Conservation (phyloP, 805 yeast species). For the Cyberlindnera lachancei region DNA sequence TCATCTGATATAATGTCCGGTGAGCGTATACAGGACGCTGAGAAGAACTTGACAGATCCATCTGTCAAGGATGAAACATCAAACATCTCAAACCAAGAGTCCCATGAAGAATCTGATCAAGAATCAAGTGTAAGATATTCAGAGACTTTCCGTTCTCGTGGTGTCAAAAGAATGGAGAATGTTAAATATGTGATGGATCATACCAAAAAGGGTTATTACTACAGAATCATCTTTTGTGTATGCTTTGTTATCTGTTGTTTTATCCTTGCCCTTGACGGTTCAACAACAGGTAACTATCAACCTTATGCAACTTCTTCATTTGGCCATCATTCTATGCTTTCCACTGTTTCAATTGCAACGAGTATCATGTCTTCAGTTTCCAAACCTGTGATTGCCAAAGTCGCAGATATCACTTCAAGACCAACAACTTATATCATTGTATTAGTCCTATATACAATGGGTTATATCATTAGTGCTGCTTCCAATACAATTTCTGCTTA, state of each 20-base stretch:
- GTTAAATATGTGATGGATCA: not conserved
- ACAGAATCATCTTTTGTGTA: not conserved
- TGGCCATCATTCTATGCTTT: slow-evolving; percentile 28
- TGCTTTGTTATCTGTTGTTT: not conserved
- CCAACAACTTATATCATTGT: slow-evolving; percentile 26
- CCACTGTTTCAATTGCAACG: slow-evolving; percentile 30
- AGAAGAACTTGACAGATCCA: no score
- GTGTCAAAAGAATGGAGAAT: not conserved
- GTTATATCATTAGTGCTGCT: not conserved
- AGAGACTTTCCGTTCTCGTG: not conserved
- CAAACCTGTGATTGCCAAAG: slow-evolving; percentile 30
- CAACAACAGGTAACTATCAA: slow-evolving; percentile 23
- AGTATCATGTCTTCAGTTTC: slow-evolving; percentile 30
- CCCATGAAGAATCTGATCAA: no score
- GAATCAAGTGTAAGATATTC: no score
- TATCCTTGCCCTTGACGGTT: slow-evolving; percentile 19
- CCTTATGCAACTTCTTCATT: slow-evolving; percentile 33
- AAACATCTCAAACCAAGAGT: no score
- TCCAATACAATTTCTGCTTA: not conserved
- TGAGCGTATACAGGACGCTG: no score
- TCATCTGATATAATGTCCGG: no score
- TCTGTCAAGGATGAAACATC: no score
- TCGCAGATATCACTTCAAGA: slow-evolving; percentile 31
- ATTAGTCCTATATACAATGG: slow-evolving; percentile 5
- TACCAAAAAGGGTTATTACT: not conserved